Percentiles rank a stretch among this genome's conserved stretches.
Evolutionary conservation across 2,329 filamentous ascomycete genomes (phyloP).

Genomic region (Dothistroma pini): DNA sequence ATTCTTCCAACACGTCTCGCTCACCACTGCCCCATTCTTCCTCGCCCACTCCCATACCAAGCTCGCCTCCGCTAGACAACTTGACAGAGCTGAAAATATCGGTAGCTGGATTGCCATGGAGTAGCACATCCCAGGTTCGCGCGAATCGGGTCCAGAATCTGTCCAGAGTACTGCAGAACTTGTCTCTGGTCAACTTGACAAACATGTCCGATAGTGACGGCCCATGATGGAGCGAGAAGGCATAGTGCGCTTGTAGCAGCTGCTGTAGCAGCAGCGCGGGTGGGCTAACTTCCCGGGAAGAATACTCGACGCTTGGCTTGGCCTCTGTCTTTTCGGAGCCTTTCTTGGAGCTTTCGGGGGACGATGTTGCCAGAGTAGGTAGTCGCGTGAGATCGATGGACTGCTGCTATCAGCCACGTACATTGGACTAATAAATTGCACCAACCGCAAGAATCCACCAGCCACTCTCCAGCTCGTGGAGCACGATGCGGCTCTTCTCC

Average conservation of each 20-base stretch:
- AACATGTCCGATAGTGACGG: slow-evolving; percentile 69
- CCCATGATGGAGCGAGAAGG: slow-evolving; percentile 86
- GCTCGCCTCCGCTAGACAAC: slow-evolving; percentile 81
- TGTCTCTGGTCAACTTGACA: slow-evolving; percentile 58
- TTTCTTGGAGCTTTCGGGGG: slow-evolving; percentile 28
- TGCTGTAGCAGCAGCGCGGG: slow-evolving; percentile 74
- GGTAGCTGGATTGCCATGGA: slow-evolving; percentile 82
- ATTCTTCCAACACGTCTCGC: slow-evolving; percentile 87
- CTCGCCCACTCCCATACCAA: slow-evolving; percentile 91
- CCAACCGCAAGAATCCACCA: slow-evolving; percentile 96
- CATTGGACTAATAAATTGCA: slow-evolving; percentile 19
- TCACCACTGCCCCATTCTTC: slow-evolving; percentile 94
- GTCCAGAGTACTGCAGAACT: slow-evolving; percentile 69
- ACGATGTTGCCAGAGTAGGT: slow-evolving; percentile 45
- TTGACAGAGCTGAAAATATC: slow-evolving; percentile 81
- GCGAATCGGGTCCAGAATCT: slow-evolving; percentile 75
- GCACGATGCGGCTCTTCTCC: slow-evolving; percentile 76
- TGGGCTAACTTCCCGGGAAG: slow-evolving; percentile 83
- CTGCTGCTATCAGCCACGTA: slow-evolving; percentile 41
- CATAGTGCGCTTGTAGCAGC: slow-evolving; percentile 73
- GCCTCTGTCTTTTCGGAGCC: slow-evolving; percentile 20
- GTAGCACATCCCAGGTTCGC: slow-evolving; percentile 75
- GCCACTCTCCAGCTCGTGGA: slow-evolving; percentile 80
- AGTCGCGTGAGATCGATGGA: slow-evolving; percentile 78
- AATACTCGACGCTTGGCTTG: slow-evolving; percentile 65